Conservation (phyloP, 495 filamentous ascomycete species). For the Staphylotrichum tortipilum region DNA sequence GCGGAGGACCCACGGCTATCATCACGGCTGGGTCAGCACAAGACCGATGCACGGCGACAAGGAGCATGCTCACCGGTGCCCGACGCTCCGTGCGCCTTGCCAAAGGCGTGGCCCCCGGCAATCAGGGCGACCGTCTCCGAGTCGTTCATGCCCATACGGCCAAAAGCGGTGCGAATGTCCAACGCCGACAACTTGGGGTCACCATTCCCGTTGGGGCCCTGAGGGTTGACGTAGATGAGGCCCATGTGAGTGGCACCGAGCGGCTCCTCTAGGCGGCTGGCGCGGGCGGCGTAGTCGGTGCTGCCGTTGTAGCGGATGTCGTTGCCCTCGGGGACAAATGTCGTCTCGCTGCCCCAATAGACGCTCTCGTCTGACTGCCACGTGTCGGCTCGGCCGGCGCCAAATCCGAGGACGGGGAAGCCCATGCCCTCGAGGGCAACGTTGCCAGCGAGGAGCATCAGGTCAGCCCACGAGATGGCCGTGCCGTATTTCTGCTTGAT, state of each 20-base stretch:
- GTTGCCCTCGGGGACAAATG: slow-evolving; percentile 63
- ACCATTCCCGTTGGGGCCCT: slow-evolving; percentile 60
- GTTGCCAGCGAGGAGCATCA: slow-evolving; percentile 60
- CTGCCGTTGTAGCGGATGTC: slow-evolving; percentile 52
- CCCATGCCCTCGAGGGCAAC: slow-evolving; percentile 70
- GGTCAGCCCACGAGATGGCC: slow-evolving; percentile 71
- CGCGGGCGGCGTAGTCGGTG: slow-evolving; percentile 48
- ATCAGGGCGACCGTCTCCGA: slow-evolving; percentile 68
- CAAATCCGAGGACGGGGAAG: slow-evolving; percentile 62
- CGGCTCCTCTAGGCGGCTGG: slow-evolving; percentile 55
- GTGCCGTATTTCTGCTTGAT: slow-evolving; percentile 75
- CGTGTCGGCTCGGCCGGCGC: slow-evolving; percentile 57
- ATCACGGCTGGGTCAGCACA: slow-evolving; percentile 48
- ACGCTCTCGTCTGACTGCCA: slow-evolving; percentile 65
- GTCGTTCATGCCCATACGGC: slow-evolving; percentile 71
- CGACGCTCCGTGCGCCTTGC: slow-evolving; percentile 74
- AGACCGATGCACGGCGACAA: no score
- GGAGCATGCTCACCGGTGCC: no score
- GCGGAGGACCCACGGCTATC: slow-evolving; percentile 54
- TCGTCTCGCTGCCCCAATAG: slow-evolving; percentile 67
- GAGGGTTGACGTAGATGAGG: slow-evolving; percentile 69
- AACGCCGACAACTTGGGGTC: slow-evolving; percentile 55
- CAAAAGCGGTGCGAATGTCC: slow-evolving; percentile 63
- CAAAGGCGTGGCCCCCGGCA: slow-evolving; percentile 63
- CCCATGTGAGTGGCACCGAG: slow-evolving; percentile 62